phyloP scores from a whole-genome alignment of 768 basidiomycete genomes.

The Leccinum longicurvipes region DNA sequence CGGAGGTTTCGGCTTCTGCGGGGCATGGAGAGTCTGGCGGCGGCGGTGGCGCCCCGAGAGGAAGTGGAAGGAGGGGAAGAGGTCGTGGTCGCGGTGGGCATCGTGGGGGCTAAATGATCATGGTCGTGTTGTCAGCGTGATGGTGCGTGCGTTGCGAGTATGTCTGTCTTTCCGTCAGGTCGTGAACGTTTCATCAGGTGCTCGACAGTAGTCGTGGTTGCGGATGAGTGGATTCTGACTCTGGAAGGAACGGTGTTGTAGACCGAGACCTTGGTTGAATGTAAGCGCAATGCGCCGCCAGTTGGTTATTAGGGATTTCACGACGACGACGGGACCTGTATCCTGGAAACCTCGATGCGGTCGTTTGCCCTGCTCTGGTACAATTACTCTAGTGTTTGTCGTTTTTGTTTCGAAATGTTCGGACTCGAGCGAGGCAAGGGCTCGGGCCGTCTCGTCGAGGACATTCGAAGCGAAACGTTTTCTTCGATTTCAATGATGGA shows the following conservation, averaged over 20 bases:
- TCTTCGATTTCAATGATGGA: neutral
- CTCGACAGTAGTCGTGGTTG: neutral
- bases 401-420: neutral
- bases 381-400: neutral
- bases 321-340: neutral
- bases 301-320: too few species aligned
- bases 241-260: neutral
- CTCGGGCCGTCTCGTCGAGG: neutral
- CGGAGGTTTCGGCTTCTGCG: slow-evolving; percentile 9
- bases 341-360: neutral
- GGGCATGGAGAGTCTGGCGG: neutral
- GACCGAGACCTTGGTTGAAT: too few species aligned
- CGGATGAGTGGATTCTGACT: neutral
- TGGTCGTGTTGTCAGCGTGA: neutral
- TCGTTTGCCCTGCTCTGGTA: too few species aligned
- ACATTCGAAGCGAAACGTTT: neutral
- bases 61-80: slow-evolving; percentile 27
- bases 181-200: neutral
- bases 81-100: slow-evolving; percentile 31
- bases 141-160: neutral
- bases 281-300: too few species aligned
- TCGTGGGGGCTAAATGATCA: slow-evolving; percentile 23
- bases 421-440: neutral
- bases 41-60: slow-evolving; percentile 11
- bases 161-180: neutral